Evolutionary conservation across 306 rosid species (phyloP), one percentile per base, ranked within the genome.

Genomic region (Sicyos edulis): DNA sequence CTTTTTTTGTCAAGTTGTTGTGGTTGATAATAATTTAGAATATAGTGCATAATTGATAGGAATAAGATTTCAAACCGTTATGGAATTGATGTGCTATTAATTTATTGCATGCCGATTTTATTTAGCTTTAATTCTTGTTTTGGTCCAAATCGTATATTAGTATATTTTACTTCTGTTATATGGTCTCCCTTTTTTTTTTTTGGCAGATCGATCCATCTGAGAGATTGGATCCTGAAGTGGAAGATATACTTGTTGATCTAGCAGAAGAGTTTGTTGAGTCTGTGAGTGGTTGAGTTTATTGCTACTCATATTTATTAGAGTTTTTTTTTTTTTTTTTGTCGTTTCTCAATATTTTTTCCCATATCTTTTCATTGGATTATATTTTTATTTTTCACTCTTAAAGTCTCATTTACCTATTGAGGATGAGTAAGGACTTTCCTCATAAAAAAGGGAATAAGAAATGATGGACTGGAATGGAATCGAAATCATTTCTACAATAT

Each of bases 261-360:
- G 97, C 97, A 26, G 97, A 93, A 64, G 88, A 89, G 49, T 93
- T 93, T 86, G 87, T 93, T n/a, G 99, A 93, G 71, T 87, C 96
- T 20, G 99, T 88, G 74, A 91, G 99, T 87, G 53, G 52, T 75
- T 58, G 60, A 76, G 37, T 76, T 82, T 60, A 29, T 34, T 34
- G 9, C 9, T 22, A 16, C 57, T 49, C 59, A 13, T 70, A 37
- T 54, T 51, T 44, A 16, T n/a, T n/a, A n/a, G n/a, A n/a, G n/a
- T n/a, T n/a, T n/a, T n/a, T n/a, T n/a, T n/a, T n/a, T n/a, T n/a
- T 54, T 70, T n/a, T 29, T 16, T 26, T 29, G 10, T 51, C 26
- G 34, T 51, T 70, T 51, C 54, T 67, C 53, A 20, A 44, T 44
- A 44, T 67, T 47, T 0, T 47, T 44, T 42, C 12, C 54, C n/a